Base-by-base conservation (phyloP, 768 basidiomycete species). In the Mycena leptocephala region DNA sequence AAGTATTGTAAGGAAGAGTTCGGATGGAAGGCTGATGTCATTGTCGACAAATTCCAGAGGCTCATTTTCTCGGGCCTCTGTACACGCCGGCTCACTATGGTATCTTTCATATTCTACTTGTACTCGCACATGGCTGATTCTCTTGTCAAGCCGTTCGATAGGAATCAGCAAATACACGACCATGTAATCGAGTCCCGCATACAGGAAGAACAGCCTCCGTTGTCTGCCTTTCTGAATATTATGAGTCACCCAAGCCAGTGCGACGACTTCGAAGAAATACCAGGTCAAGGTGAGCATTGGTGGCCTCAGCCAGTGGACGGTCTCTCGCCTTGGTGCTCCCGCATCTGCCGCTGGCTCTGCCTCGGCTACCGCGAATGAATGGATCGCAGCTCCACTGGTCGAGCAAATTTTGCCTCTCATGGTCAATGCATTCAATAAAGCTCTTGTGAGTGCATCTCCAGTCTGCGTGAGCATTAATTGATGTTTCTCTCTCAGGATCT, bases 1-100 rank as follows among this genome's bases (percentile, higher is more conserved):
- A 20, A 56, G 18, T 77, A 66, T 41, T 74, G 72, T 30, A 33
- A 43, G n/a, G 46, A 70, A 37, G 63, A 68, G 30, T 74, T 79
- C 18, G 78, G 78, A 5, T 79, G 78, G 78, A 30, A 24, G 8
- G 28, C 62, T 5, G 8, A 22, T 0, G 46, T 26, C 16, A 55
- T 72, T 5, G n/a, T 24, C 18, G 30, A 24, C 4, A 59, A 35
- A 20, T 66, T 70, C 53, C 62, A 70, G 22, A 16, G 35, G 1
- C 24, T 74, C 8, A 14, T 77, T 30, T 68, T 73, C 35, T 43
- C 55, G 2, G 55, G 55, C 7, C 13, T 58, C 10, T 58, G 8
- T 58, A 28, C 28, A 11, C 11, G 18, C 14, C 55, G 55, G 10
- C 14, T 58, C 16, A 58, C 14, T 5, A 10, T 58, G 55, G 55